These are phyloP conservation scores for Syzygium jambos DNA, from an alignment of 345 rosid genomes.

Conservation along the genomic window DNA sequence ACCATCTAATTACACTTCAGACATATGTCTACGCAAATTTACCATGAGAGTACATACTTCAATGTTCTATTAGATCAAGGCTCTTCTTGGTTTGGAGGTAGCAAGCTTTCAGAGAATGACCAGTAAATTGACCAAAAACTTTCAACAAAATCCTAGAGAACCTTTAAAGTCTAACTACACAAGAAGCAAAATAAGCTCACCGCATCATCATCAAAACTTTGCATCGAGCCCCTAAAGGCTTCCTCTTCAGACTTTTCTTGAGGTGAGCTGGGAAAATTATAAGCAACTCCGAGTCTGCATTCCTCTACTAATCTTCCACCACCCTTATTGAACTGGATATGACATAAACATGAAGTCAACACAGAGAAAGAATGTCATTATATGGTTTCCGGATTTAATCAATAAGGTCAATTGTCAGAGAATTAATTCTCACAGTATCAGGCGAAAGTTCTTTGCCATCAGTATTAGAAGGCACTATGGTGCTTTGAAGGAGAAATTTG, in stretches of 20 bases:
- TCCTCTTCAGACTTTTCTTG: conserved; percentile 50
- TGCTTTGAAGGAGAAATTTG: conserved; percentile 89
- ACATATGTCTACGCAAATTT: not conserved
- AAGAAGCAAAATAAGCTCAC: conserved; percentile 28
- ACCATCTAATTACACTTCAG: not conserved
- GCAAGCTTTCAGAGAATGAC: not conserved
- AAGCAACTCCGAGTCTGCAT: conserved; percentile 72
- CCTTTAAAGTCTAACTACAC: not conserved
- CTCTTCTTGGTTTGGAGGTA: not conserved
- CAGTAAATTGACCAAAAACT: not conserved
- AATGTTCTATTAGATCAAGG: not conserved
- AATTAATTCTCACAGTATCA: conserved; percentile 48
- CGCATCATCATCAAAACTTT: conserved; percentile 40
- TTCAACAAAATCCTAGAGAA: not conserved
- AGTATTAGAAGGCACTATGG: conserved; percentile 48
- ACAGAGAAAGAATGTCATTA: not conserved
- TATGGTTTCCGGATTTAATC: not conserved
- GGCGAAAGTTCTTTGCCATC: conserved; percentile 72
- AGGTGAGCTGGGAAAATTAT: conserved; percentile 34
- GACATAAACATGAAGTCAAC: conserved; percentile 3
- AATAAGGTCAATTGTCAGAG: not conserved
- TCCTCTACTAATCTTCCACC: conserved; percentile 63
- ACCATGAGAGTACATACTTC: not conserved
- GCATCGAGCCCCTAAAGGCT: conserved; percentile 24
- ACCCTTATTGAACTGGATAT: conserved; percentile 66